These are phyloP conservation scores for Nadsonia starkeyi-henricii DNA, from an alignment of 1,139 yeast genomes.

Conservation along the genomic window DNA sequence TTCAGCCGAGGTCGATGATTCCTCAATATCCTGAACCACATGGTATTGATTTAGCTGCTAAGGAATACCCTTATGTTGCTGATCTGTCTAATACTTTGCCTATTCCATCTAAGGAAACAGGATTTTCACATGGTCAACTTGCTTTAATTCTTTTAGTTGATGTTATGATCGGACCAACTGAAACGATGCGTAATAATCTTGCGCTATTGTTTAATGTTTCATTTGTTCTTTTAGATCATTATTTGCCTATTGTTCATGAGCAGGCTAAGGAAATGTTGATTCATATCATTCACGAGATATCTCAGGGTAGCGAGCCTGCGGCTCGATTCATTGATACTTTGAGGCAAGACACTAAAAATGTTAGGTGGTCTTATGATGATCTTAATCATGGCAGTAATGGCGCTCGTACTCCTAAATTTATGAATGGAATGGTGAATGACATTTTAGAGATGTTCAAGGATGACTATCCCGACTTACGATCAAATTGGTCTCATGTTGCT, in stretches of 20 bases:
- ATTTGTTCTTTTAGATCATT: constrained; percentile 75
- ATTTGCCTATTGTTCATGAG: constrained; percentile 66
- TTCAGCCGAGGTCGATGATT: constrained; percentile 79
- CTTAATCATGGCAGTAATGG: constrained; percentile 63
- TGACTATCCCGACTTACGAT: constrained; percentile 41
- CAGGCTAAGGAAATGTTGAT: constrained; percentile 68
- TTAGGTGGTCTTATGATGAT: constrained; percentile 81
- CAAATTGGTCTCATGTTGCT: constrained; percentile 75
- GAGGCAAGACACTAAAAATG: constrained; percentile 25
- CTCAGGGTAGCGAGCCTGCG: constrained; percentile 40
- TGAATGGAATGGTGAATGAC: constrained; percentile 66
- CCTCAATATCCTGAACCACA: constrained; percentile 40
- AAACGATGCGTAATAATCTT: constrained; percentile 28
- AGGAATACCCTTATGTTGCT: constrained; percentile 59
- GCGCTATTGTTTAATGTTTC: constrained; percentile 77
- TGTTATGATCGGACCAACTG: constrained; percentile 35
- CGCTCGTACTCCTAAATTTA: constrained; percentile 74
- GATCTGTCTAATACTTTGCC: constrained; percentile 47
- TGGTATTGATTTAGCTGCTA: constrained; percentile 20
- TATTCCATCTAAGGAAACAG: constrained; percentile 51
- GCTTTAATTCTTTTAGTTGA: constrained; percentile 79
- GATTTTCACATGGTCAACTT: constrained; percentile 77
- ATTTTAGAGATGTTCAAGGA: constrained; percentile 45
- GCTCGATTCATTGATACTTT: constrained; percentile 9
- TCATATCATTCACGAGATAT: constrained; percentile 53